Base-by-base conservation (phyloP, 164 flowering plant species). In the Warburgia ugandensis region DNA sequence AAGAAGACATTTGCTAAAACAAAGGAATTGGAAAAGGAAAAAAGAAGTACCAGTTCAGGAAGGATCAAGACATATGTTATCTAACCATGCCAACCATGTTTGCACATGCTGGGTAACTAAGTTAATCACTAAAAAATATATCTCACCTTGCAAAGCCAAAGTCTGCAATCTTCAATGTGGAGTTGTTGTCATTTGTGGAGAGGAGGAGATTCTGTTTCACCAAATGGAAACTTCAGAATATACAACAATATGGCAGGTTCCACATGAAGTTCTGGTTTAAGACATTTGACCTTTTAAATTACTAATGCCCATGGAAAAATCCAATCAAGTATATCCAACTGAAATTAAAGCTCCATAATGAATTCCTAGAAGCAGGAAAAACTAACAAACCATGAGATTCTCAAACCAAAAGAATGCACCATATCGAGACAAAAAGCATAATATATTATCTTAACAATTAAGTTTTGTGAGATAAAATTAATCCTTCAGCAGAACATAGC, bases 131-230 rank as follows among this genome's bases (percentile, higher is more conserved):
- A 22, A 14, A 42, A 16, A 39, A 19, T 26, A 14, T 12, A 41
- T 19, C 32, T 61, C 62, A 88, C 99, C 97, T 86, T 28, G 99
- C 99, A 73, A 88, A 92, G 49, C 99, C 99, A 69, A 92, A 92
- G 68, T 88, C 99, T 19, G 99, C 99, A 66, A 92, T 86, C 79
- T 92, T 92, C 71, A 92, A 50, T 37, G 74, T 71, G 39, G 89
- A 65, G 50, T 63, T 70, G 48, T 65, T 62, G 35, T 75, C 86
- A 57, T 73, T 76, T 50, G 87, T 50, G 28, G 85, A 75, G 26
- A 88, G 94, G 45, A 92, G 89, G 44, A 92, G 97, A 73, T 89
- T 92, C 99, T 89, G 94, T 66, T 57, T 33, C 68, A 71, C 45
- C 40, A 69, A 65, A 28, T 26, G 60, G 39, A 45, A 47, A 62